Evolutionary conservation across 768 basidiomycete species (phyloP), one percentile per base, ranked within the genome.

Genomic region (Lactifluus pinguis): DNA sequence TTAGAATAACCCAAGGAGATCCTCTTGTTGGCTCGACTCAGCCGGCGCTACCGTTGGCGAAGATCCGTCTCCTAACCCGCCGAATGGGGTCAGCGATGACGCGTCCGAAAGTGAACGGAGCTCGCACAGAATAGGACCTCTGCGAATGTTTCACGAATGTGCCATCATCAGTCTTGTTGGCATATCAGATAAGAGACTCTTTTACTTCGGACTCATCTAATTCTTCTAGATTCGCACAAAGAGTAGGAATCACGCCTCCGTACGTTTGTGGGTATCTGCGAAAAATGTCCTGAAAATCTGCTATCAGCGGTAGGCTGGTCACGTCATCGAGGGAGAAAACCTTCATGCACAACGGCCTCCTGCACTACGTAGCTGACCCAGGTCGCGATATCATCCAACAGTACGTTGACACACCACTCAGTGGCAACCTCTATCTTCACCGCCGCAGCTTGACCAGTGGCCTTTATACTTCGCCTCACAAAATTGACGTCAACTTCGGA

Each of bases 401-500:
- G 76, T 2, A 97, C 93, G 66, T 92, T 89, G 25, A 98, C 94
- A 68, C 97, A 25, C 25, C 91, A 83, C 70, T 97, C 95, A 0
- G 95, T 92, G 3, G 92, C 87, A 14, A 79, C 80, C 63, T 97
- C 95, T 61, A 99, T 95, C 72, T 94, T 95, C 70, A 99, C 87
- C 2, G 95, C 25, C 25, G 2, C 97, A 7, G 92, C 86, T 71
- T 95, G 94, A 2, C 97, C 97, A 54, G 98, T 95, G 0, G 95
- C 93, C 69, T 92, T 90, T 70, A 98, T 87, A 60, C 92, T 87
- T 72, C 90, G 89, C 61, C 95, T 81, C 39, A 98, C 97, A 71
- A 99, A 99, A 72, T 99, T 97, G 8, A 98, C 95, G 71, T 99
- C 95, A 0, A 98, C 93, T 72, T 98, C 97, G 1, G 92, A 94